Percentiles rank a stretch among this genome's conserved stretches.
These are phyloP conservation scores for Chlamydomonas sphaeroides DNA, from an alignment of 139 green algal species.

Conservation along the genomic window DNA sequence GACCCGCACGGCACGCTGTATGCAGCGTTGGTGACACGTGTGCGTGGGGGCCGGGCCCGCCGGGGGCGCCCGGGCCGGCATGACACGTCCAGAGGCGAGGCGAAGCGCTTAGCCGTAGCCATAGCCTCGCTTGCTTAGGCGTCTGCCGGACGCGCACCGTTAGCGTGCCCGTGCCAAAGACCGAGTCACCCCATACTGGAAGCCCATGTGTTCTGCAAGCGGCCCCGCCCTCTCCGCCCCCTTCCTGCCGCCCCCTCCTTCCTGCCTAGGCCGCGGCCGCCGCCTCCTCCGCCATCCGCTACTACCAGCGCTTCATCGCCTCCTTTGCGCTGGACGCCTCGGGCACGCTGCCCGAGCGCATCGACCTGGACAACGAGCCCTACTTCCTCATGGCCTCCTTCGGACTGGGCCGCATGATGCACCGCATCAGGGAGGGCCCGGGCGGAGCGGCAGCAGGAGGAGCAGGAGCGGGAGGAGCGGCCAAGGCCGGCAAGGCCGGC, in stretches of 20 bases:
- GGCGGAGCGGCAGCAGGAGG: not conserved
- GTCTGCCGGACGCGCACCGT: no score
- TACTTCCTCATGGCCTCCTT: constrained; percentile 62
- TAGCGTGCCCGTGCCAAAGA: no score
- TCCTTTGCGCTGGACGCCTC: constrained; percentile 42
- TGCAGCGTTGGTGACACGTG: no score
- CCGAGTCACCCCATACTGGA: no score
- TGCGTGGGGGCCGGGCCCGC: no score
- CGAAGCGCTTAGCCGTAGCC: no score
- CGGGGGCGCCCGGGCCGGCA: no score
- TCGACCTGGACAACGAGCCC: constrained; percentile 55
- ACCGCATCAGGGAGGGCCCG: constrained; percentile 9
- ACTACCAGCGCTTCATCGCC: constrained; percentile 57
- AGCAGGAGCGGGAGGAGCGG: not conserved
- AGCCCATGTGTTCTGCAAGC: no score
- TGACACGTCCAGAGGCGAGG: no score
- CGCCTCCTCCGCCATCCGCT: constrained; percentile 25
- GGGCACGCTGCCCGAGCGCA: constrained; percentile 24
- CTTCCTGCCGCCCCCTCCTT: no score
- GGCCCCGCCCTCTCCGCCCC: not conserved
- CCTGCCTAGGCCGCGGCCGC: constrained; percentile 23
- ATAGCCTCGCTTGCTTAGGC: no score
- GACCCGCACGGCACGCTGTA: no score
- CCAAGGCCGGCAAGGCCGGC: not conserved
- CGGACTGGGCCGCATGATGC: constrained; percentile 59